Conservation (phyloP, 2,329 filamentous ascomycete genomes). For the Laburnicola sp. region DNA sequence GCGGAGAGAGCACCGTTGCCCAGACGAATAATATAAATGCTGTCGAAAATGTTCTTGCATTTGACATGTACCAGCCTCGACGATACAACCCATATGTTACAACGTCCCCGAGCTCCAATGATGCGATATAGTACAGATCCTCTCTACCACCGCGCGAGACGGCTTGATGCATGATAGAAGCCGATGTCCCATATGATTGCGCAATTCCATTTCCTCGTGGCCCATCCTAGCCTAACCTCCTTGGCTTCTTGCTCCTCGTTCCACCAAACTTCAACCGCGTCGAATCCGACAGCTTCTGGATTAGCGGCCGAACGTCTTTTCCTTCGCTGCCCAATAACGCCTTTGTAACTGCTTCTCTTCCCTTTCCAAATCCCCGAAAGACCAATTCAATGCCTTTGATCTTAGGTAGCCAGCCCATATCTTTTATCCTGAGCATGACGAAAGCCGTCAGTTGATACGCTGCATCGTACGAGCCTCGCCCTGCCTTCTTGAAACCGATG, state of each 20-base stretch:
- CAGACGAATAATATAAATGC: constrained; percentile 40
- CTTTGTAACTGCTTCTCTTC: constrained; percentile 87
- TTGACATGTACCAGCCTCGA: constrained; percentile 9
- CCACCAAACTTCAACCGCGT: constrained; percentile 96
- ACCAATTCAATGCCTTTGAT: constrained; percentile 79
- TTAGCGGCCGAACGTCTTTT: constrained; percentile 70
- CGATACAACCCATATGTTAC: background rate
- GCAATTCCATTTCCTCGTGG: constrained; percentile 2
- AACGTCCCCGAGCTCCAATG: constrained; percentile 18
- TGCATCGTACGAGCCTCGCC: constrained; percentile 82
- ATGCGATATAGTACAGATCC: constrained; percentile 28
- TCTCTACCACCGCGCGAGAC: background rate
- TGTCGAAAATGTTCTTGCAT: constrained; percentile 5
- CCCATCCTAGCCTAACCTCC: constrained; percentile 68
- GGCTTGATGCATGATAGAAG: background rate
- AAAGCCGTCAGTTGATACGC: constrained; percentile 88
- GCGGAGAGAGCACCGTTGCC: constrained; percentile 52
- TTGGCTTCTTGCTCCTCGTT: constrained; percentile 79
- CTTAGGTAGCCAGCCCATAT: constrained; percentile 74
- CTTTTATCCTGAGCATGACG: constrained; percentile 80
- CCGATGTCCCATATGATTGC: constrained; percentile 37
- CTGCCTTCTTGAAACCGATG: constrained; percentile 85
- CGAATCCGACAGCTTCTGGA: constrained; percentile 78
- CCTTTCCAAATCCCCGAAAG: constrained; percentile 81
- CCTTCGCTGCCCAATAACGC: constrained; percentile 86